Base-by-base conservation (phyloP, 192 early-diverging fungal species). In the Coemansia sp. region DNA sequence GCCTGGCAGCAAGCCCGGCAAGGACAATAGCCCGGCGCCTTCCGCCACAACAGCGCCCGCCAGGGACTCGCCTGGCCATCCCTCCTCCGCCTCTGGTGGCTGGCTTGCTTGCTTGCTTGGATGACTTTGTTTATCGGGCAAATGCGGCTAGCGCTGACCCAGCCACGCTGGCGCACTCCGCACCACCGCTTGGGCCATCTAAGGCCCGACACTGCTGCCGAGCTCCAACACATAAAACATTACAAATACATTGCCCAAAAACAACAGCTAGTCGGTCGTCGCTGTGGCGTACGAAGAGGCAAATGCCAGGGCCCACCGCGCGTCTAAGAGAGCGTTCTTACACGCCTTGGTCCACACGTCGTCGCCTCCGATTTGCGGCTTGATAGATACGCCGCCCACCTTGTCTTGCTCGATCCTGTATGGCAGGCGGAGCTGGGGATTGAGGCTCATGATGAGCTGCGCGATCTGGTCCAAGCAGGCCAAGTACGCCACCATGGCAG, bases 291-390 rank as follows among this genome's bases (percentile, higher is more conserved):
- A 75, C 7, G 81, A 77, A 3, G 81, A 83, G 17, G 89, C 89
- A 77, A 91, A 94, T 7, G 91, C 91, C 59, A 95, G 77, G 17
- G 92, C 87, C 92, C 92, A 96, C 61, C 95, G 95, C n/a, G 92
- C 86, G 67, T 97, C 87, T 58, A 94, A 90, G 32, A 98, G 82
- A 64, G 90, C 91, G 77, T 92, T 95, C 68, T 92, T 94, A 11
- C 96, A 85, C 11, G 95, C 96, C 53, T 85, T 86, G 14, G 96
- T 97, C 96, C 96, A 98, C 32, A 84, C 68, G 51, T 98, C 96
- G 57, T 95, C 95, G 63, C 94, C 90, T 36, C 90, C 93, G 75
- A 97, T 94, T 76, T 96, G 94, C 17, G 93, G 76, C 58, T 84
- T 73, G 63, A 97, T 95, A 3, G 92, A 92, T 3, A 86, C 75